Evolutionary conservation across 768 basidiomycete species (phyloP), one percentile per base, ranked within the genome.

Genomic region (Mycena epipterygia): DNA sequence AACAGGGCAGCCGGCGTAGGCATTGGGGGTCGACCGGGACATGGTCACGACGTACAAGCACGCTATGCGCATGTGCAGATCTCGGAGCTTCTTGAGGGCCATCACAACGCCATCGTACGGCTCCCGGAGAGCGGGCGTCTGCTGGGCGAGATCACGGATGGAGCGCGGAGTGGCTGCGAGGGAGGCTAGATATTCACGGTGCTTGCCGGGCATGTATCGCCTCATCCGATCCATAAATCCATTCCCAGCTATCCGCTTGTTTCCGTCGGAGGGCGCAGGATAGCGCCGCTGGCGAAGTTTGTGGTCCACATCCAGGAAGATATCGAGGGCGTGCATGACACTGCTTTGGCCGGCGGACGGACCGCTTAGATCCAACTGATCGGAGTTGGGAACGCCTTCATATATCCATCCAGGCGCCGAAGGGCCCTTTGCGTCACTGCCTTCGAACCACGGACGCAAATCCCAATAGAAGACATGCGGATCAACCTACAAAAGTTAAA

Each of bases 271-370:
- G 61, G 95, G 87, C 27, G 88, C 82, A 70, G 93, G 93, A 81
- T 89, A 82, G 76, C 91, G 86, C 79, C 89, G 86, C 70, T 91
- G 86, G 48, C 89, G 86, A 77, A 96, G 91, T 72, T 92, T 92
- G 81, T 95, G 93, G 81, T 99, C 92, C 79, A 98, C 91, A 70
- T 95, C 94, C 55, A 95, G 88, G 85, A 95, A 95, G 80, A 96
- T 82, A 78, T 95, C 94, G 27, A 95, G 83, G 12, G 94, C 91
- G 74, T 91, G 95, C 85, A 99, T 95, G 64, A 97, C 88, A 58
- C 91, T 92, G 80, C 94, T 96, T 83, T 99, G 97, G 2, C 97
- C 97, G 1, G 96, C 97, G 13, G 94, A 96, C 27, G 97, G 97
- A 0, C 97, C 97, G 67, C 90, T 93, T 61, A 91, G 87, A 70